phyloP scores from a whole-genome alignment of 1,284 basidiomycete species.

The Mrakiaceae sp. region DNA sequence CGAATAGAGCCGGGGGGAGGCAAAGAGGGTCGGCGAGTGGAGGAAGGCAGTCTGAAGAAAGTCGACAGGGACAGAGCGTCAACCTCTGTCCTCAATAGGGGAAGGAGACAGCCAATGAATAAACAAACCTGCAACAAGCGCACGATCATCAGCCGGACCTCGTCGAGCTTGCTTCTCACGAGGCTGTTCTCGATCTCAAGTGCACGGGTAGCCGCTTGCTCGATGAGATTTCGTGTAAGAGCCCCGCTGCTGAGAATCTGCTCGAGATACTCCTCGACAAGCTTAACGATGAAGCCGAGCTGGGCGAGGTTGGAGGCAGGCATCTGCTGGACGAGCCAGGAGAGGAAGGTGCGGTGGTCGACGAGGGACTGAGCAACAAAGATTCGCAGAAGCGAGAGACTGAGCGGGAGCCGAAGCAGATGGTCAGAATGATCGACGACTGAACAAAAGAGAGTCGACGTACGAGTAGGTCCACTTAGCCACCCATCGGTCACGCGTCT shows the following conservation, averaged over 20 bases:
- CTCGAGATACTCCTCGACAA: conserved; percentile 67
- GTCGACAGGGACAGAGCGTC: neutral
- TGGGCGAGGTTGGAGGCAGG: conserved; percentile 67
- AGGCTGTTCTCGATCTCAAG: too few species aligned
- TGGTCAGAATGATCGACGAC: neutral
- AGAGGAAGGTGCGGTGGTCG: conserved; percentile 64
- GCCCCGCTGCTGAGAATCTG: conserved; percentile 58
- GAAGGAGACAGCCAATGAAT: neutral
- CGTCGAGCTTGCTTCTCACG: too few species aligned
- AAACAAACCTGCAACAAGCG: neutral
- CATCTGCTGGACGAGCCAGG: conserved; percentile 76
- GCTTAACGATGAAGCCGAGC: conserved; percentile 61
- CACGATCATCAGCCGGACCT: too few species aligned
- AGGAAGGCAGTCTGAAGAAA: conserved; percentile 48
- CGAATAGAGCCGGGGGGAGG: conserved; percentile 57
- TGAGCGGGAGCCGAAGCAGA: conserved; percentile 31
- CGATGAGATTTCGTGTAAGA: conserved; percentile 52
- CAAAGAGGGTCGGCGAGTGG: conserved; percentile 54
- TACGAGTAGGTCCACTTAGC: conserved; percentile 70
- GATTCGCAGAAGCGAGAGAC: conserved; percentile 59
- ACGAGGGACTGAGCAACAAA: conserved; percentile 63
- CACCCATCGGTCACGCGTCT: conserved; percentile 63
- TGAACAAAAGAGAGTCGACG: conserved; percentile 19
- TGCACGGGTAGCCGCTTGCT: conserved; percentile 23
- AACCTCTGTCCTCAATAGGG: neutral